phyloP scores from a whole-genome alignment of 1,139 yeast species.

The Sugiyamaella xylanicola region DNA sequence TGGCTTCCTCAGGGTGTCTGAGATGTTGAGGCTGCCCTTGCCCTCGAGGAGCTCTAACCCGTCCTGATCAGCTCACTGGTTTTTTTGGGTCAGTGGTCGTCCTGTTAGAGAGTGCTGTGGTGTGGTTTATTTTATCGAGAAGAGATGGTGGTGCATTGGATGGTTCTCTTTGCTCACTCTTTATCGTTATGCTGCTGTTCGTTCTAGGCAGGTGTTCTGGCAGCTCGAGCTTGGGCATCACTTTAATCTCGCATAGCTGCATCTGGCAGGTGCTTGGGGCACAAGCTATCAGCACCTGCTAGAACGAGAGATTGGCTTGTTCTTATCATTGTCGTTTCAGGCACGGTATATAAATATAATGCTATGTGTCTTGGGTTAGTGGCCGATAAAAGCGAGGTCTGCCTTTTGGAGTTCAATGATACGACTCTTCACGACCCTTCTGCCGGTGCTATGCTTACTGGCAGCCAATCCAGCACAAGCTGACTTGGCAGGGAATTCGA shows the following conservation, averaged over 20 bases:
- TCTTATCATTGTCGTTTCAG: too few species aligned
- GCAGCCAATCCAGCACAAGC: not conserved
- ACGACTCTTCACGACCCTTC: not conserved
- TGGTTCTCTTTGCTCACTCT: too few species aligned
- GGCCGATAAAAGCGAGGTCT: not conserved
- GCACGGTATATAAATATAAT: not conserved
- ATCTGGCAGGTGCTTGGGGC: slow-evolving; percentile 3
- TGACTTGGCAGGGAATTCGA: not conserved
- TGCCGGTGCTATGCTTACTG: not conserved
- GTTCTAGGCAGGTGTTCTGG: slow-evolving; percentile 1
- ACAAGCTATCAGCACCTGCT: not conserved
- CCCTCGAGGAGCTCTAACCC: too few species aligned
- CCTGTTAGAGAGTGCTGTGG: too few species aligned
- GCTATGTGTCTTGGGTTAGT: not conserved
- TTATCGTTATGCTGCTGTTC: not conserved
- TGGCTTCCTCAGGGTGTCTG: too few species aligned
- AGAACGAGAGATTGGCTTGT: not conserved
- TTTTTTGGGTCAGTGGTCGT: too few species aligned
- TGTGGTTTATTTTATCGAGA: too few species aligned
- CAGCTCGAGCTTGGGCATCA: slow-evolving; percentile 7
- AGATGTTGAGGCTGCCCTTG: too few species aligned
- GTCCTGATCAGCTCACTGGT: too few species aligned
- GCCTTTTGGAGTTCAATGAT: not conserved
- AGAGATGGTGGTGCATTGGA: too few species aligned
- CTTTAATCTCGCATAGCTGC: slow-evolving; percentile 15